Percentiles rank a stretch among this genome's conserved stretches.
Conservation (phyloP, 2,329 filamentous ascomycete genomes). For the Piedraia hortae region DNA sequence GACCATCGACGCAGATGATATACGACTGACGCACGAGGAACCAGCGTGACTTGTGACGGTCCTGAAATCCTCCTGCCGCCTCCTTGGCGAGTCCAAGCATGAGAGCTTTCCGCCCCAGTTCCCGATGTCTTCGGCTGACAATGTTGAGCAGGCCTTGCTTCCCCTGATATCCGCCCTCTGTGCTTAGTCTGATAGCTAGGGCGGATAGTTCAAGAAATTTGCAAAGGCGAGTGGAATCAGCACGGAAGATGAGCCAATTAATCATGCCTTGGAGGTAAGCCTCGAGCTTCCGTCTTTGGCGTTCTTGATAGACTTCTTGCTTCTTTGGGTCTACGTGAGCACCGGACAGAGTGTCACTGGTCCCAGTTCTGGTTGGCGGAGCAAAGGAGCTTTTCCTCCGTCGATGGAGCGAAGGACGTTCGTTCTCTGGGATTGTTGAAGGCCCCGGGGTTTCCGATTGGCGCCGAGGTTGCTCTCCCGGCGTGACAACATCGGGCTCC, state of each 20-base stretch:
- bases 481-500: too few species aligned
- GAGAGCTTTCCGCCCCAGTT: slow-evolving; percentile 8
- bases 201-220: slow-evolving; percentile 90
- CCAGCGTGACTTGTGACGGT: slow-evolving; percentile 78
- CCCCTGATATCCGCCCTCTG: slow-evolving; percentile 88
- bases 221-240: slow-evolving; percentile 84
- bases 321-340: slow-evolving; percentile 11
- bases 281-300: slow-evolving; percentile 63
- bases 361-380: slow-evolving; percentile 30
- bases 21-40: slow-evolving; percentile 96
- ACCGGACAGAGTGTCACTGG: slow-evolving; percentile 13
- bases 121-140: slow-evolving; percentile 44
- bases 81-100: slow-evolving; percentile 1
- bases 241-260: slow-evolving; percentile 82
- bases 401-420: too few species aligned
- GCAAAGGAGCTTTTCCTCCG: slow-evolving; percentile 27
- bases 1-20: slow-evolving; percentile 91
- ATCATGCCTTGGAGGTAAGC: slow-evolving; percentile 84
- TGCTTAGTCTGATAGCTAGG: slow-evolving; percentile 71
- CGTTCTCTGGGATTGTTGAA: too few species aligned
- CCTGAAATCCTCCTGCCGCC: slow-evolving; percentile 25
- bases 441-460: too few species aligned
- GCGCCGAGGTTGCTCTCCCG: too few species aligned
- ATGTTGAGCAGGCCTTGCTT: slow-evolving; percentile 91
- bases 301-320: slow-evolving; percentile 39